These are phyloP conservation scores for Terfezia claveryi DNA, from an alignment of 495 filamentous ascomycete species.

Conservation along the genomic window DNA sequence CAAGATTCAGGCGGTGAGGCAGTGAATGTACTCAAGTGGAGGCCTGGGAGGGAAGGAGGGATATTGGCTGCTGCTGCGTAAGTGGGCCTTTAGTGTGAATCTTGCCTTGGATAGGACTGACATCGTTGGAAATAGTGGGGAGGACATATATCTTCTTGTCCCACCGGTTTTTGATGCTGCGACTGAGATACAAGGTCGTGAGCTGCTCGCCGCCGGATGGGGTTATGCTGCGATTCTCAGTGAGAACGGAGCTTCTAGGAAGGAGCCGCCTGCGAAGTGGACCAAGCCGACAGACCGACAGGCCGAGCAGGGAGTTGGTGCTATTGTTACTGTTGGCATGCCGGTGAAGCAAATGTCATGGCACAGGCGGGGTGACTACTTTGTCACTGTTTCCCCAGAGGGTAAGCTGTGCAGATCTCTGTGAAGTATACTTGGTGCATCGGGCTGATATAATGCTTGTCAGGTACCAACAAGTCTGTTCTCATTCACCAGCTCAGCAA, in stretches of 20 bases:
- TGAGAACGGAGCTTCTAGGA: constrained; percentile 38
- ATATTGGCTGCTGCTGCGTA: constrained; percentile 57
- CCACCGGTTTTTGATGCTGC: constrained; percentile 52
- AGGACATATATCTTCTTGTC: constrained; percentile 63
- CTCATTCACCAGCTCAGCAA: constrained; percentile 88
- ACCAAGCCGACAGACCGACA: constrained; percentile 51
- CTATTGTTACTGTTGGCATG: constrained; percentile 56
- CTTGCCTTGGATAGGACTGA: background rate
- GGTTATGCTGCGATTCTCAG: constrained; percentile 46
- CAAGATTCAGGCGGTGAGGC: constrained; percentile 50
- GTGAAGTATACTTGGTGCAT: background rate
- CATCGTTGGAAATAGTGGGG: constrained; percentile 26
- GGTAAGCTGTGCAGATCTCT: background rate
- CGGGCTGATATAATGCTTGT: background rate
- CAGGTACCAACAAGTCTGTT: constrained; percentile 57
- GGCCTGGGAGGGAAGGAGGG: constrained; percentile 57
- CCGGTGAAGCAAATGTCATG: constrained; percentile 77
- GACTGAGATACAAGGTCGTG: constrained; percentile 47
- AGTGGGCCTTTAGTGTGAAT: background rate
- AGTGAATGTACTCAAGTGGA: constrained; percentile 74
- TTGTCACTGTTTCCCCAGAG: constrained; percentile 67
- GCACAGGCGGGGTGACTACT: constrained; percentile 88
- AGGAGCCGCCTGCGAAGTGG: constrained; percentile 62
- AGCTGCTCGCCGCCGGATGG: constrained; percentile 65
- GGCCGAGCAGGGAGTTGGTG: constrained; percentile 47